phyloP scores from a whole-genome alignment of 78 protist species.

The Thecamonas trahens region DNA sequence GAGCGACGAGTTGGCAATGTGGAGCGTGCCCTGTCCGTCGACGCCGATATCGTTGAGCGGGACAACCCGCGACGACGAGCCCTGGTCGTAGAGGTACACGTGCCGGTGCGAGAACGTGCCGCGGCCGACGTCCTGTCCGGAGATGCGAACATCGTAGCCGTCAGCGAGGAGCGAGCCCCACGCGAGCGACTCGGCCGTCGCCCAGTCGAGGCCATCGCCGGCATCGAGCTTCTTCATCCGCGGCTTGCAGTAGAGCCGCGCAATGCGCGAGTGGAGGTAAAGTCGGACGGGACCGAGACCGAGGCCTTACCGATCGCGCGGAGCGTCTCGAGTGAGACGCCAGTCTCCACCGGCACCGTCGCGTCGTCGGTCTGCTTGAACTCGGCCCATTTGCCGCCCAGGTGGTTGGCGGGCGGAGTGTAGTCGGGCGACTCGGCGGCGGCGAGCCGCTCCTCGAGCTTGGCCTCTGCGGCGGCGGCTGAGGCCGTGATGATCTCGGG shows the following conservation, averaged over 20 bases:
- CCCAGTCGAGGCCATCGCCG: slow-evolving; percentile 79
- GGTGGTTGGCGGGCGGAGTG: too few species aligned
- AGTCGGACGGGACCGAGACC: slow-evolving; percentile 29
- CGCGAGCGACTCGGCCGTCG: slow-evolving; percentile 84
- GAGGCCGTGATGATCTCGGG: background rate
- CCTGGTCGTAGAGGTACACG: slow-evolving; percentile 57
- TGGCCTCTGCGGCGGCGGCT: background rate
- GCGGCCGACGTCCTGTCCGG: slow-evolving; percentile 89
- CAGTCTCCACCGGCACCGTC: slow-evolving; percentile 31
- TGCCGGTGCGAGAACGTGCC: slow-evolving; percentile 93
- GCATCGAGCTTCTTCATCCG: slow-evolving; percentile 9
- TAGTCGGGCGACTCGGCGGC: background rate
- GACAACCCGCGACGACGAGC: background rate
- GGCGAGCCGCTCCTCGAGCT: background rate
- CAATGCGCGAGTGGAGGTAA: slow-evolving; percentile 43
- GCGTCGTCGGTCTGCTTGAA: background rate
- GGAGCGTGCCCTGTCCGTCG: background rate
- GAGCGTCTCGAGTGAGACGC: slow-evolving; percentile 25
- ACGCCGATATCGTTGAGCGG: slow-evolving; percentile 53
- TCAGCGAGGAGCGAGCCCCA: slow-evolving; percentile 74
- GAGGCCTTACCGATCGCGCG: slow-evolving; percentile 25
- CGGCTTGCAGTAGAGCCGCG: background rate
- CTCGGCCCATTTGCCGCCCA: too few species aligned
- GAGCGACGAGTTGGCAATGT: slow-evolving; percentile 29
- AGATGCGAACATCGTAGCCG: slow-evolving; percentile 33